Evolutionary conservation across 139 green algal genomes (phyloP).

Genomic region (Chlamydomonas sphaeroides): DNA sequence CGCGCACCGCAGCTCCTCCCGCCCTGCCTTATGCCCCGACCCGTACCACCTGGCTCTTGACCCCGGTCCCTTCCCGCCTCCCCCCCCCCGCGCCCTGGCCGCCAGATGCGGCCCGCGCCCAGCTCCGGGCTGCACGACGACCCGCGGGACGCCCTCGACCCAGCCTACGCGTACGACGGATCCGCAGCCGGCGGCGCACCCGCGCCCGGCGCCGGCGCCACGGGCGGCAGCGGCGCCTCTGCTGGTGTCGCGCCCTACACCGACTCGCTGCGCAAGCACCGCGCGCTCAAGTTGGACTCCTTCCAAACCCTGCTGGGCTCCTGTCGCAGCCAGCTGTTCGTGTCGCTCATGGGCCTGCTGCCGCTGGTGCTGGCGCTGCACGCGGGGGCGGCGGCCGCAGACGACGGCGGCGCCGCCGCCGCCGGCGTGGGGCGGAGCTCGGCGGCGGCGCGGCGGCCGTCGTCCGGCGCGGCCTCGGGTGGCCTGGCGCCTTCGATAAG

Average conservation of each 20-base stretch:
- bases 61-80: no score
- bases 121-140: no score
- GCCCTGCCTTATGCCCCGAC: no score
- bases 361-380: conserved; percentile 82
- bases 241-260: conserved; percentile 4
- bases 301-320: conserved; percentile 76
- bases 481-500: background rate
- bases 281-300: conserved; percentile 47
- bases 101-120: no score
- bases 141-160: no score
- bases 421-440: background rate
- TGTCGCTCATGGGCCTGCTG: conserved; percentile 75
- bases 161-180: no score
- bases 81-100: no score
- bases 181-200: no score
- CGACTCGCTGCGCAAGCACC: conserved; percentile 48
- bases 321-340: conserved; percentile 67
- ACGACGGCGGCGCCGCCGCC: background rate
- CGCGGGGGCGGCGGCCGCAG: background rate
- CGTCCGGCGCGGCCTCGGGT: conserved; percentile 21
- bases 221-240: background rate
- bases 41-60: no score
- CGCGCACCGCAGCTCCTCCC: no score
- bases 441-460: conserved; percentile 3
- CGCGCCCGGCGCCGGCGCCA: background rate